Conservation (phyloP, 1,139 yeast genomes). For the Petasospora fabianii region DNA sequence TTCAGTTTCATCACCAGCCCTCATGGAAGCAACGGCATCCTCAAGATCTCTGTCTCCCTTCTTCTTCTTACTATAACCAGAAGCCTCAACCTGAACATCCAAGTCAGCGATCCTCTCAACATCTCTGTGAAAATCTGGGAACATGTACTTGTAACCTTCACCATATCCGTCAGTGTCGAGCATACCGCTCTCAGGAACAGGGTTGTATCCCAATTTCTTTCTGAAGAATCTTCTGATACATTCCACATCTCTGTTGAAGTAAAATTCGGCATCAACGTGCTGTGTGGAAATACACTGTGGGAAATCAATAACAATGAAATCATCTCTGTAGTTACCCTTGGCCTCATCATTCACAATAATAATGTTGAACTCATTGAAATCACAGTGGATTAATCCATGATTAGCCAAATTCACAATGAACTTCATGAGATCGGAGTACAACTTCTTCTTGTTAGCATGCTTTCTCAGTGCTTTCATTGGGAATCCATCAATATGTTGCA, state of each 20-base stretch:
- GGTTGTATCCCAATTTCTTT: slow-evolving; percentile 71
- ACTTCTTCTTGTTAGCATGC: slow-evolving; percentile 61
- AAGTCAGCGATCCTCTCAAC: slow-evolving; percentile 62
- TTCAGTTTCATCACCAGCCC: slow-evolving; percentile 37
- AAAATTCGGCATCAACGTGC: slow-evolving; percentile 82
- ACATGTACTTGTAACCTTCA: slow-evolving; percentile 71
- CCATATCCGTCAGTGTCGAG: slow-evolving; percentile 76
- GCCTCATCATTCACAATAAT: slow-evolving; percentile 68
- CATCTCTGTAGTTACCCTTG: slow-evolving; percentile 48
- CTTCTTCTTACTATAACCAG: slow-evolving; percentile 80
- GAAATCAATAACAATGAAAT: slow-evolving; percentile 90
- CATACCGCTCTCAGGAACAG: slow-evolving; percentile 61
- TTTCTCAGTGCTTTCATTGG: slow-evolving; percentile 82
- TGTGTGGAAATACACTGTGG: slow-evolving; percentile 96
- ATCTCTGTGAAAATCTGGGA: slow-evolving; percentile 78
- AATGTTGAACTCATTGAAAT: slow-evolving; percentile 93
- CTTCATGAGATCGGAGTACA: slow-evolving; percentile 82
- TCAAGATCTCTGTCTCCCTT: slow-evolving; percentile 66
- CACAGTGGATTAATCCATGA: slow-evolving; percentile 93
- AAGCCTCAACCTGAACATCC: slow-evolving; percentile 84
- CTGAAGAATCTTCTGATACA: slow-evolving; percentile 82
- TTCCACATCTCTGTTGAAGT: slow-evolving; percentile 88
- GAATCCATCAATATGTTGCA: slow-evolving; percentile 86
- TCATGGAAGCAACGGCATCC: slow-evolving; percentile 64
- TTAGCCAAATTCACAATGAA: slow-evolving; percentile 82